Base-by-base conservation (phyloP, 106 monocot genomes). In the Dioscorea dumetorum region DNA sequence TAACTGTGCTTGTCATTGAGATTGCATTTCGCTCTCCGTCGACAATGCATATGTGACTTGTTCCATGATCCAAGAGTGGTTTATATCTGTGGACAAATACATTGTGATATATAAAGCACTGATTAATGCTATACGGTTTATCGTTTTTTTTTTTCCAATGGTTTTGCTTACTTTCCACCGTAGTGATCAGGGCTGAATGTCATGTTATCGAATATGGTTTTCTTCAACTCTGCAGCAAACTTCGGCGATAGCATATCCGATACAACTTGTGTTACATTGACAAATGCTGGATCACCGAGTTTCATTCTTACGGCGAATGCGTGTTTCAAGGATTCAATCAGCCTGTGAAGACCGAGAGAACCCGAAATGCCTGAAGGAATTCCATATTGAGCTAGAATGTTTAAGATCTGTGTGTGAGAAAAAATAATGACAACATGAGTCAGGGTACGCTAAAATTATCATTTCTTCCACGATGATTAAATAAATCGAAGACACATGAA, bases 1-100 rank as follows among this genome's bases (percentile, higher is more conserved):
- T 97, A 14, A 97, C 71, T 0, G 91, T 97, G 33, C 72, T 82
- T 0, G 95, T 97, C 91, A 97, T 84, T 5, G 95, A 97, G 15
- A 97, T 80, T 3, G 91, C 85, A 79, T 91, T 97, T 60, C 95
- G 48, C 20, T 82, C 82, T 3, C 66, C 59, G 65, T 97, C 95
- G 61, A 97, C 84, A 31, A 97, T 74, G 68, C 82, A 84, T 35
- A 97, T 54, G 61, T 97, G 95, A 65, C 95, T 97, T 0, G 95
- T 97, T 34, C 95, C 95, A 34, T 97, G 91, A 48, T 97, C 95
- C 54, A 54, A 60, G 8, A 89, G 51, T 28, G 79, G 69, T 52
- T 91, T 86, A 91, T 91, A 97, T 74, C 95, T 95, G 41, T 41
- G 41, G 6, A 6, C 41, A 41, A 41, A 41, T 41, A 10, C 41